Conservation (phyloP, 139 green algal genomes). For the Ettlia oleoabundans region DNA sequence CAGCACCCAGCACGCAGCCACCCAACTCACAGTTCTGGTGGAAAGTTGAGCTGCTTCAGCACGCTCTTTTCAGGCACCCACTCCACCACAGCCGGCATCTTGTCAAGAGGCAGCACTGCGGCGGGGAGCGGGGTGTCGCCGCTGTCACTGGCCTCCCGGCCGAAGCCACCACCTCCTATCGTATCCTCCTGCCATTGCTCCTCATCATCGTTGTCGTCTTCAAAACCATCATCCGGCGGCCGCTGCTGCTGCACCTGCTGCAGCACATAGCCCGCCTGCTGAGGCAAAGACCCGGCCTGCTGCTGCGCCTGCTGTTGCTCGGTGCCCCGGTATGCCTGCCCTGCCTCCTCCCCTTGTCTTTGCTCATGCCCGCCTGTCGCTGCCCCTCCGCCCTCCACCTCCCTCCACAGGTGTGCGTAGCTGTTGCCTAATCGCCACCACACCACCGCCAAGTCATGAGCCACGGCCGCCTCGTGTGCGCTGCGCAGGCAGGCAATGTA, state of each 20-base stretch:
- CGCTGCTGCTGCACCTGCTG: neutral
- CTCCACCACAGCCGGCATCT: neutral
- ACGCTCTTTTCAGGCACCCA: neutral
- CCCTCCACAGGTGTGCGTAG: neutral
- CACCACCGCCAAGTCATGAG: constrained; percentile 8
- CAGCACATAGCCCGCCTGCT: neutral
- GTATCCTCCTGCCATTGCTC: neutral
- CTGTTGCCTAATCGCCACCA: neutral
- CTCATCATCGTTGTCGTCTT: no score
- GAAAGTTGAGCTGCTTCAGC: constrained; percentile 24
- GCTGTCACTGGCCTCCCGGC: no score
- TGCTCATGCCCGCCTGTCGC: neutral
- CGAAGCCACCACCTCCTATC: neutral
- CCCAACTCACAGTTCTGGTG: neutral
- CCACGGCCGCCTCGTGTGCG: neutral
- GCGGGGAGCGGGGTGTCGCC: no score
- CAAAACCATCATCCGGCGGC: no score
- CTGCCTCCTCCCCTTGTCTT: neutral
- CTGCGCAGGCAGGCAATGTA: constrained; percentile 18
- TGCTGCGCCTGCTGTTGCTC: neutral
- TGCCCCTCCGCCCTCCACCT: neutral
- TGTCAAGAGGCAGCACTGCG: neutral
- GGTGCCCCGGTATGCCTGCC: neutral
- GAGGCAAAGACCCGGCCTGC: neutral
- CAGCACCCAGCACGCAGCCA: neutral